Conservation (phyloP, 108 stramenopile genomes). For the Cyclostephanos invisitatus region DNA sequence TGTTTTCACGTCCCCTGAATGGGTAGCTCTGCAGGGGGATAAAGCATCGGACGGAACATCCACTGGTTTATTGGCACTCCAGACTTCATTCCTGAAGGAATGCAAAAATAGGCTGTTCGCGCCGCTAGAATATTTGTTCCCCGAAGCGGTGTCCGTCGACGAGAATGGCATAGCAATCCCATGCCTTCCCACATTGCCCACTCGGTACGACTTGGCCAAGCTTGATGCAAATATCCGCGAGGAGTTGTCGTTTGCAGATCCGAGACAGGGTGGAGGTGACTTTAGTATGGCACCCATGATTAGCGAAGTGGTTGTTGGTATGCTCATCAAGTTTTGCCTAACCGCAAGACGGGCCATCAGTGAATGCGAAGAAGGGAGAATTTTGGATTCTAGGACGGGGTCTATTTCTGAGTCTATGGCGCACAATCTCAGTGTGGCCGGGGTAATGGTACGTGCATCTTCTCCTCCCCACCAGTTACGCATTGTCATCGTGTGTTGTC, state of each 20-base stretch:
- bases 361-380: constrained; percentile 55
- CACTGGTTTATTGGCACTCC: constrained; percentile 66
- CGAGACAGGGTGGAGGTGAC: constrained; percentile 85
- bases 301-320: constrained; percentile 66
- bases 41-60: constrained; percentile 18
- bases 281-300: constrained; percentile 76
- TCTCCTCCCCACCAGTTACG: constrained; percentile 21
- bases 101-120: constrained; percentile 67
- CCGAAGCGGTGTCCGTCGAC: constrained; percentile 73
- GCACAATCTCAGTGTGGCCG: constrained; percentile 81
- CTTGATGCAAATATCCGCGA: constrained; percentile 77
- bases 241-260: constrained; percentile 81
- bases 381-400: constrained; percentile 50
- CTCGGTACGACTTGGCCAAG: constrained; percentile 80
- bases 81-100: constrained; percentile 71
- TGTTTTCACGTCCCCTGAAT: constrained; percentile 75
- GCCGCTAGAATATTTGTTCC: constrained; percentile 83
- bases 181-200: constrained; percentile 68
- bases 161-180: constrained; percentile 70
- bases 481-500: constrained; percentile 28
- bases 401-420: constrained; percentile 62
- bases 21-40: constrained; percentile 64
- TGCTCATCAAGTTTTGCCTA: constrained; percentile 73
- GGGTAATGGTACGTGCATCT: constrained; percentile 52
- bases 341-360: constrained; percentile 71